A percentile compares a stretch with the other conserved stretches of the same genome.
phyloP scores from a whole-genome alignment of 2,329 filamentous ascomycete species.

The Cladosporium oxysporum region DNA sequence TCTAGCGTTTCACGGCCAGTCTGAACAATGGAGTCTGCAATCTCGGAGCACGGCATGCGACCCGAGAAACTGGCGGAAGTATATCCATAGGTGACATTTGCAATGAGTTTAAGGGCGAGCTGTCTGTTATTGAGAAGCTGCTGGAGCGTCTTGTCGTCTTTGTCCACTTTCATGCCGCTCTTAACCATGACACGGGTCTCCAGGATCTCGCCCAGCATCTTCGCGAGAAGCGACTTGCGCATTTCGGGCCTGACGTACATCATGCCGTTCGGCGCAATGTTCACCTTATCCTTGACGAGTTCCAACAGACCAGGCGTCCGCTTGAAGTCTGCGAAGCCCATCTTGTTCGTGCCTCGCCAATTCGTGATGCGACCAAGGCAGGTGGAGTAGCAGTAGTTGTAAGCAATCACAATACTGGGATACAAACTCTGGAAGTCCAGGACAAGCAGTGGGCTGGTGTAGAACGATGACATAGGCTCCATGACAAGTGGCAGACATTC shows the following conservation, averaged over 20 bases:
- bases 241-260: slow-evolving; percentile 88
- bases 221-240: slow-evolving; percentile 86
- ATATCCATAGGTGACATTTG: slow-evolving; percentile 99
- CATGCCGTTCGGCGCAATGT: slow-evolving; percentile 93
- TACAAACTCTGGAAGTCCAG: slow-evolving; percentile 96
- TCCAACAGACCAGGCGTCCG: slow-evolving; percentile 73
- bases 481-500: slow-evolving; percentile 95
- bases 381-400: slow-evolving; percentile 98
- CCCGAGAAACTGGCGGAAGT: slow-evolving; percentile 96
- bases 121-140: slow-evolving; percentile 90
- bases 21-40: slow-evolving; percentile 97
- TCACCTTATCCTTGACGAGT: slow-evolving; percentile 80
- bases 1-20: slow-evolving; percentile 93
- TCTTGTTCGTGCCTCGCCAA: slow-evolving; percentile 91
- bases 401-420: slow-evolving; percentile 97
- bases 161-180: slow-evolving; percentile 91
- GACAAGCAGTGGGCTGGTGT: slow-evolving; percentile 83
- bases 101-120: slow-evolving; percentile 88
- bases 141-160: slow-evolving; percentile 82
- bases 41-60: slow-evolving; percentile 96
- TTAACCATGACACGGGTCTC: slow-evolving; percentile 98
- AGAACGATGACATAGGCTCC: slow-evolving; percentile 95
- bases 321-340: slow-evolving; percentile 89
- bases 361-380: slow-evolving; percentile 82
- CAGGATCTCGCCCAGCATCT: slow-evolving; percentile 94